Conservation (phyloP, 176 grass and related monocot genomes). For the Aegilops tauschii region DNA sequence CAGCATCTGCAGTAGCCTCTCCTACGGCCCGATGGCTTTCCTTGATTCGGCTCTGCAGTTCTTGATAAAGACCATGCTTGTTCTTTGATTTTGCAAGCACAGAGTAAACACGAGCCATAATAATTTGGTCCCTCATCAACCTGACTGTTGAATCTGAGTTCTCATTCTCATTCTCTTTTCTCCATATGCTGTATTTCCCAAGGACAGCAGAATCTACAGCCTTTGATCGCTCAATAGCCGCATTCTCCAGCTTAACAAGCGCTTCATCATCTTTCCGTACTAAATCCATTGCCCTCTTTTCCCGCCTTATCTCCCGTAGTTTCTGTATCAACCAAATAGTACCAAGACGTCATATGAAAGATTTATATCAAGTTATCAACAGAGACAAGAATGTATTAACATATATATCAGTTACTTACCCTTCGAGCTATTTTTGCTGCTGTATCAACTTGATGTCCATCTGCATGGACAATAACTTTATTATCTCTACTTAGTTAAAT, state of each 20-base stretch:
- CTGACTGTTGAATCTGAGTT: slow-evolving; percentile 96
- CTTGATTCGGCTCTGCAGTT: slow-evolving; percentile 75
- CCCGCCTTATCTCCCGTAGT: slow-evolving; percentile 82
- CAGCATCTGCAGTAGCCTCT: slow-evolving; percentile 81
- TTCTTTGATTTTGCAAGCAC: slow-evolving; percentile 69
- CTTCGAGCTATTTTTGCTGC: slow-evolving; percentile 62
- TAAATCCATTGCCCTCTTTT: slow-evolving; percentile 81
- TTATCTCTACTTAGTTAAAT: background rate
- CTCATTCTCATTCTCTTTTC: slow-evolving; percentile 90
- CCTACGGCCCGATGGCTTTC: slow-evolving; percentile 88
- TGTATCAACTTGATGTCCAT: slow-evolving; percentile 53
- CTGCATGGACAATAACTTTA: slow-evolving; percentile 43
- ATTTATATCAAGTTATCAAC: background rate
- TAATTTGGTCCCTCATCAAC: slow-evolving; percentile 95
- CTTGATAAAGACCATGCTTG: slow-evolving; percentile 67
- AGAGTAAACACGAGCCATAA: slow-evolving; percentile 93
- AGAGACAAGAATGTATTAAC: slow-evolving; percentile 13
- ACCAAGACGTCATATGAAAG: background rate
- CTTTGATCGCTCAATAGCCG: slow-evolving; percentile 89
- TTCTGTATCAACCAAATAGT: slow-evolving; percentile 52
- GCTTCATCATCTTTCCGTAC: slow-evolving; percentile 82
- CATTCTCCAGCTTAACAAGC: slow-evolving; percentile 82
- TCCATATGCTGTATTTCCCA: slow-evolving; percentile 98
- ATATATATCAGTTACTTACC: slow-evolving; percentile 55
- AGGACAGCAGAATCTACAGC: slow-evolving; percentile 88